Evolutionary conservation across 2,329 filamentous ascomycete genomes (phyloP).

Genomic region (Alternaria solani): DNA sequence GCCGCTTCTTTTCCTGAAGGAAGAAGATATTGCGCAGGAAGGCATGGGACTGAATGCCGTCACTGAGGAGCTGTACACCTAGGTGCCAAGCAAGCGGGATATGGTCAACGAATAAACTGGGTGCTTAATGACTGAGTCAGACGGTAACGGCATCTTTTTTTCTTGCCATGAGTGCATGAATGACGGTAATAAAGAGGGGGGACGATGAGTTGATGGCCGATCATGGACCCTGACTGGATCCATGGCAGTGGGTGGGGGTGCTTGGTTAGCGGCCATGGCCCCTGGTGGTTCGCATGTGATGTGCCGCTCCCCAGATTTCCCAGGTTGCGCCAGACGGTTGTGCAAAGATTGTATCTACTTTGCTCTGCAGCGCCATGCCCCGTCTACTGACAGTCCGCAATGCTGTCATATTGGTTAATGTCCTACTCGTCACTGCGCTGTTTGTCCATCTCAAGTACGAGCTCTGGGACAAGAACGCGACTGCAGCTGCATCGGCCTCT

Average conservation of each 20-base stretch:
- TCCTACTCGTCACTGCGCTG: constrained; percentile 37
- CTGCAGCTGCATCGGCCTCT: constrained; percentile 16
- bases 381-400: constrained; percentile 41
- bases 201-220: neutral
- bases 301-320: constrained; percentile 4
- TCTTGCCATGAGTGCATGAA: neutral
- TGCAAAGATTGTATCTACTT: constrained; percentile 8
- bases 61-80: constrained; percentile 60
- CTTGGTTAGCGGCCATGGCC: constrained; percentile 12
- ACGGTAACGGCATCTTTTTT: neutral
- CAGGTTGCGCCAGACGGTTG: constrained; percentile 2
- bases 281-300: constrained; percentile 5
- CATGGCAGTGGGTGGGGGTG: constrained; percentile 1
- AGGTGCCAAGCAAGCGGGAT: neutral
- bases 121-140: neutral
- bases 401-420: constrained; percentile 30
- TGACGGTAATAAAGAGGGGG: neutral
- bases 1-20: constrained; percentile 85
- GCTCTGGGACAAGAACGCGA: constrained; percentile 31
- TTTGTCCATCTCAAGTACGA: constrained; percentile 43
- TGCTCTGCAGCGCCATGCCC: constrained; percentile 32
- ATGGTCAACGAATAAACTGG: neutral
- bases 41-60: constrained; percentile 67
- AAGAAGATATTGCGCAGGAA: constrained; percentile 85
- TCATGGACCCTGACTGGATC: constrained; percentile 4